Base-by-base conservation (phyloP, 371 early-diverging fungal genomes). In the Caulochytrium protostelioides region DNA sequence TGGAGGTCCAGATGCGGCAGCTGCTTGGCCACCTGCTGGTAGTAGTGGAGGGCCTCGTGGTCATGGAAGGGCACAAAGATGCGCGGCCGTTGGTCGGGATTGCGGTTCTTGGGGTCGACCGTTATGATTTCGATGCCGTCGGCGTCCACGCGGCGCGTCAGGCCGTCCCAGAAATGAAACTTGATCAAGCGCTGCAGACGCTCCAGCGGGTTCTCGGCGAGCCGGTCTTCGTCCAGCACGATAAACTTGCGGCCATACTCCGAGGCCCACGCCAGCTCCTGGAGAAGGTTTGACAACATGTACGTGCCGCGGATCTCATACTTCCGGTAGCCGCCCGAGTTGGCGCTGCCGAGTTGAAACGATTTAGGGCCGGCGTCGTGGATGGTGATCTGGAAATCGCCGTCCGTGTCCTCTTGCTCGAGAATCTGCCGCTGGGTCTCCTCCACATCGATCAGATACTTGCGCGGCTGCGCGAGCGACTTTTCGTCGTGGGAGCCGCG, bases 331-430 rank as follows among this genome's bases (percentile, higher is more conserved):
- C 91, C 91, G 27, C 68, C 76, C 6, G 81, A 79, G 43, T 74
- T 76, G 2, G 81, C 80, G 0, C 92, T 85, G 13, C 82, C 83
- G 18, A 94, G 62, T 2, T 68, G 60, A 43, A 94, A 68, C 2
- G 74, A 61, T 46, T 91, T 94, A 17, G 95, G 91, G 0, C 95
- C 95, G 5, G 59, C 42, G 53, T 94, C 95, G 30, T 79, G 71
- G 32, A 94, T 62, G 0, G 92, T 94, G 43, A 94, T 87, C 49
- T 90, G 91, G 43, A 65, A 77, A 45, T 94, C 83, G 13, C 83
- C 83, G 52, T 90, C 81, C 0, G 89, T 85, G 52, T 94, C 95
- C 53, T 94, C 92, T 46, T 94, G 92, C 35, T 62, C 73, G 22
- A 94, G 54, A 9, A 94, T 65, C 20, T 37, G 15, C 34, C 73